Evolutionary conservation across 2,329 filamentous ascomycete genomes (phyloP).

Genomic region (Ampelomyces quisqualis): DNA sequence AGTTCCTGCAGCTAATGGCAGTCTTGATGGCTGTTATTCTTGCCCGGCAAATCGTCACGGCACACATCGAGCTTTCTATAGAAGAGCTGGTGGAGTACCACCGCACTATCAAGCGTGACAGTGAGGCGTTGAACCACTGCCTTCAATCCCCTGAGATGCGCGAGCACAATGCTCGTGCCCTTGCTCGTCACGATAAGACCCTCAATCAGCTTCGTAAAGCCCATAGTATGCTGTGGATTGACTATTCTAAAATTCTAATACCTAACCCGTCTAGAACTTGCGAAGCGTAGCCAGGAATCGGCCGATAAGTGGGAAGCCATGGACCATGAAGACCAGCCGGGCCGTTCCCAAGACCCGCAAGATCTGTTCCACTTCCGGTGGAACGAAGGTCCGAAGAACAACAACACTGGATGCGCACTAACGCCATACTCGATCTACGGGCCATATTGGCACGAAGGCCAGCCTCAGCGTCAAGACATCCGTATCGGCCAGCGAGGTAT

Average conservation of each 20-base stretch:
- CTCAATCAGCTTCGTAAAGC: conserved; percentile 7
- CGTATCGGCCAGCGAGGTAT: conserved; percentile 50
- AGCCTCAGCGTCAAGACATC: conserved; percentile 52
- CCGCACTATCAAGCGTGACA: background rate
- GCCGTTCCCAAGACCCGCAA: conserved; percentile 8
- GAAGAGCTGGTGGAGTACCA: background rate
- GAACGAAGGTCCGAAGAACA: background rate
- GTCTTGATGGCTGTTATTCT: background rate
- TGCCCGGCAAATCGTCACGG: background rate
- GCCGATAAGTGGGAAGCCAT: conserved; percentile 19
- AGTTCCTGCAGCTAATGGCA: background rate
- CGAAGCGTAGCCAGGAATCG: conserved; percentile 1
- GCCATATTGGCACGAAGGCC: conserved; percentile 46
- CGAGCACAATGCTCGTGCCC: conserved; percentile 4
- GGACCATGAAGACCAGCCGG: conserved; percentile 20
- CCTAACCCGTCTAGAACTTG: background rate
- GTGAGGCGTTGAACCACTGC: conserved; percentile 1
- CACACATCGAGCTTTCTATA: background rate
- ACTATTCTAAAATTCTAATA: background rate
- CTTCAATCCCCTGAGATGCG: conserved; percentile 2
- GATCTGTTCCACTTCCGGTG: conserved; percentile 1
- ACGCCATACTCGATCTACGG: conserved; percentile 20
- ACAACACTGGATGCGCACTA: conserved; percentile 13
- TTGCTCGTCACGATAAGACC: conserved; percentile 5
- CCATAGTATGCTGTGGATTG: background rate